Base-by-base conservation (phyloP, 2,329 filamentous ascomycete species). In the Sporothrix brasiliensis region DNA sequence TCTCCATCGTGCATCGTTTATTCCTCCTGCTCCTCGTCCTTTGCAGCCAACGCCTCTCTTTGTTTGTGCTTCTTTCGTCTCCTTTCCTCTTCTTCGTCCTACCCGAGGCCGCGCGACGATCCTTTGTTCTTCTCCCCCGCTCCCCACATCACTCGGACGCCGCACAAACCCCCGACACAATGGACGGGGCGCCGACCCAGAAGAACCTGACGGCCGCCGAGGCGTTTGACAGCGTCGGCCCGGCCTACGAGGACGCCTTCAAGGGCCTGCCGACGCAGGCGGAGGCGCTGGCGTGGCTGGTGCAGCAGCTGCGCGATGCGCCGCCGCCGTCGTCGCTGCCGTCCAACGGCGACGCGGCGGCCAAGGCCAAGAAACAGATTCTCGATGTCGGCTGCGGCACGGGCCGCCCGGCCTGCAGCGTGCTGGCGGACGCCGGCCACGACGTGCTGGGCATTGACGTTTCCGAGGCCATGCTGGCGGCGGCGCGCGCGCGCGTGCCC, bases 311-410 rank as follows among this genome's bases (percentile, higher is more conserved):
- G 44, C 41, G 41, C 41, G 41, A 58, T 72, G 19, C 13, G 61
- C 1, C 52, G 24, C 24, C 24, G 24, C 24, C 24, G 24, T 2
- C 24, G 24, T 24, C 24, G n/a, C n/a, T n/a, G n/a, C n/a, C n/a
- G 24, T 24, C 71, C 13, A n/a, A 70, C 0, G 11, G 53, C 9
- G 69, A 30, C 2, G 3, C 27, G 27, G 27, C 27, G 27, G 27
- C 27, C 27, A 70, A n/a, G 27, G 3, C 27, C 27, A 70, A n/a
- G 66, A 58, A 27, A 70, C 52, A 44, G 24, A 70, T 76, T 54
- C 71, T 78, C 54, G 76, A 78, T 68, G 73, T 77, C 11, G 77
- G 77, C 71, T 77, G 75, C 69, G 77, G 76, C 60, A 78, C 77
- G 9, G 76, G 77, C 30, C 72, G 73, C 7, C 77, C 76, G 0